These are phyloP conservation scores for Asterochloris erici DNA, from an alignment of 139 green algal genomes.

Conservation along the genomic window DNA sequence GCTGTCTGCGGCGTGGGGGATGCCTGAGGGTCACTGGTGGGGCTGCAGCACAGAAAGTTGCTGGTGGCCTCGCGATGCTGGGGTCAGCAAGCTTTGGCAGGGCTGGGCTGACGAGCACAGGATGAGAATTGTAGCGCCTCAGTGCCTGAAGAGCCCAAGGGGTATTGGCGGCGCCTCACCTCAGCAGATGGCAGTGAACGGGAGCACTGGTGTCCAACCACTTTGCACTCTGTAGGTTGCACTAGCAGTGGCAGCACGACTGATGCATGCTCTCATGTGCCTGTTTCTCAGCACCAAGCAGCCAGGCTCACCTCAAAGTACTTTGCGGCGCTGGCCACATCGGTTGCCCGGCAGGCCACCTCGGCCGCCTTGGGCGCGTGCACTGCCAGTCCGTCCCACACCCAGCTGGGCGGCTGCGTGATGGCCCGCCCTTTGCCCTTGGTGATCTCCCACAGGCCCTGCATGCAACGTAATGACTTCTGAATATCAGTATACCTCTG, in stretches of 20 bases:
- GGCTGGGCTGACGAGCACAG: too few relatives aligned
- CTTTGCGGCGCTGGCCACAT: slow-evolving; percentile 14
- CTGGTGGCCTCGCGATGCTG: background rate
- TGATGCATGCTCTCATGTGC: background rate
- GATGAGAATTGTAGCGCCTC: background rate
- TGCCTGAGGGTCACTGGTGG: background rate
- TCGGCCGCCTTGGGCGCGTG: slow-evolving; percentile 23
- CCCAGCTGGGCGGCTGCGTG: slow-evolving; percentile 6
- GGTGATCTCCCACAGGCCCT: slow-evolving; percentile 22
- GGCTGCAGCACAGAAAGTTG: background rate
- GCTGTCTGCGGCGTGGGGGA: background rate
- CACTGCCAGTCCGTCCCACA: slow-evolving; percentile 29
- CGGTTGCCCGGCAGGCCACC: slow-evolving; percentile 14
- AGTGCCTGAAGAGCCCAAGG: background rate
- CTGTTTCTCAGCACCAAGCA: background rate
- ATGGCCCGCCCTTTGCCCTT: slow-evolving; percentile 17
- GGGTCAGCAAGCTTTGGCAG: too few relatives aligned
- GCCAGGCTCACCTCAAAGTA: slow-evolving; percentile 24
- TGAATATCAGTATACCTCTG: too few relatives aligned
- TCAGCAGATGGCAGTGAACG: background rate
- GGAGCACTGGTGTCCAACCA: background rate
- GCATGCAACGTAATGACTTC: background rate
- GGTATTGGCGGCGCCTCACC: background rate
- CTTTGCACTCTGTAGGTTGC: background rate
- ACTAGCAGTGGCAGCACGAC: background rate